Conservation (phyloP, 805 yeast species). For the Candida golubevii region DNA sequence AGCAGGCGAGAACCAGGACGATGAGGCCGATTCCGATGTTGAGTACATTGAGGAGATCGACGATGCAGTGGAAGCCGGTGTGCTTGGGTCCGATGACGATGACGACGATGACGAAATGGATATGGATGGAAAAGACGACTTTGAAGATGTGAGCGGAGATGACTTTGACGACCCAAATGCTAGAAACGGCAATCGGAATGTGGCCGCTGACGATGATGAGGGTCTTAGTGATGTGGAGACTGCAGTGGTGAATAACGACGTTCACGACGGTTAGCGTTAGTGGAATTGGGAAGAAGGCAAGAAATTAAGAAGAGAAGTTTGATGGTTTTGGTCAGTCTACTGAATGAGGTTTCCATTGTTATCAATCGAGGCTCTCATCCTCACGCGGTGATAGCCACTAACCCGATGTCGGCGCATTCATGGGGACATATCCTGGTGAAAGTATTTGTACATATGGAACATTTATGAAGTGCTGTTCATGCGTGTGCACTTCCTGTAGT, state of each 20-base stretch:
- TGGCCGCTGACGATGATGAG: conserved; percentile 17
- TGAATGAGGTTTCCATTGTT: no score
- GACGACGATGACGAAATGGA: conserved; percentile 10
- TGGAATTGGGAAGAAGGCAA: no score
- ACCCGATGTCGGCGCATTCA: no score
- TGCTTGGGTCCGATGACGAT: conserved; percentile 17
- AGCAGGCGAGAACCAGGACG: conserved; percentile 20
- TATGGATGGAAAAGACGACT: conserved; percentile 13
- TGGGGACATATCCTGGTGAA: no score
- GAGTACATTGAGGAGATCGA: conserved; percentile 70
- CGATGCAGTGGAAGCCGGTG: conserved; percentile 35
- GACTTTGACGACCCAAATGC: conserved; percentile 9
- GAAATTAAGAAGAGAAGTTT: no score
- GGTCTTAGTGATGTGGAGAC: conserved; percentile 19
- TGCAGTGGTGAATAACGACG: conserved; percentile 15
- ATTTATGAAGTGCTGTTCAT: no score
- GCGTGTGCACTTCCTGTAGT: no score
- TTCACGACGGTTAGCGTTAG: conserved; percentile 6
- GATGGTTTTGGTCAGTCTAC: no score
- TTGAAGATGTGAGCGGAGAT: conserved; percentile 11
- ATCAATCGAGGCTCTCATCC: no score
- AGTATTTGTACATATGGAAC: no score
- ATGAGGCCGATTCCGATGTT: conserved; percentile 46
- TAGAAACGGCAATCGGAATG: conserved; percentile 2
- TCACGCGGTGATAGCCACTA: no score